A percentile compares a stretch with the other conserved stretches of the same genome.
phyloP scores from a whole-genome alignment of 148 eudicot genomes.

The Fagopyrum tataricum region DNA sequence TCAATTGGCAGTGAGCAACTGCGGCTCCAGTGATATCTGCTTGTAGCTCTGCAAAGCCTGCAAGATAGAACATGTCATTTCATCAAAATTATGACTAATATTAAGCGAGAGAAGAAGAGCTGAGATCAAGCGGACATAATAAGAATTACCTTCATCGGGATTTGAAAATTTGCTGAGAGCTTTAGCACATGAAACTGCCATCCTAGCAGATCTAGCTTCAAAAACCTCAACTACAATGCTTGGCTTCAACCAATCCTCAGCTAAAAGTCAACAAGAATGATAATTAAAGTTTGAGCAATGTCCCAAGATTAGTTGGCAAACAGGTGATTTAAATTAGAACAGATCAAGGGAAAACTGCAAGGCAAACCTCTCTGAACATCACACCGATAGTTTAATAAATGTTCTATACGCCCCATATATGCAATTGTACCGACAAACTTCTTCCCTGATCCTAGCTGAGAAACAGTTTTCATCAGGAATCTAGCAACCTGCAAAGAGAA shows the following conservation, averaged over 20 bases:
- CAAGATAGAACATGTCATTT: slow-evolving; percentile 1
- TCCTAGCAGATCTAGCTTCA: slow-evolving; percentile 83
- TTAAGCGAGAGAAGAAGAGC: not conserved
- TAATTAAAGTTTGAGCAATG: not conserved
- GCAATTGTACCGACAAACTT: slow-evolving; percentile 65
- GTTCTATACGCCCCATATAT: slow-evolving; percentile 70
- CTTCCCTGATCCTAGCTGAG: slow-evolving; percentile 67
- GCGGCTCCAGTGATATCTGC: slow-evolving; percentile 76
- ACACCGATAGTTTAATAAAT: slow-evolving; percentile 54
- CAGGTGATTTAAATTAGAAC: not conserved
- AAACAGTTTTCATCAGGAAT: slow-evolving; percentile 81
- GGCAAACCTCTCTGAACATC: slow-evolving; percentile 57
- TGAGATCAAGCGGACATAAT: not conserved
- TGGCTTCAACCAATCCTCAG: slow-evolving; percentile 86
- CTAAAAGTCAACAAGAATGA: slow-evolving; percentile 40
- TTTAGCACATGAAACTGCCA: slow-evolving; percentile 76
- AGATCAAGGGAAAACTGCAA: not conserved
- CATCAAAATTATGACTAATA: not conserved
- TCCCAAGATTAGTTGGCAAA: not conserved
- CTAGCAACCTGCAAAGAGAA: slow-evolving; percentile 67
- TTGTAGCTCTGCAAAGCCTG: slow-evolving; percentile 83
- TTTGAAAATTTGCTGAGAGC: slow-evolving; percentile 55
- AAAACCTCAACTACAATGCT: slow-evolving; percentile 61
- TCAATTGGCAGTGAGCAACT: slow-evolving; percentile 84
- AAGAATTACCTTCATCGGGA: slow-evolving; percentile 62